These are phyloP conservation scores for Plenodomus tracheiphilus DNA, from an alignment of 2,329 filamentous ascomycete species.

Conservation along the genomic window DNA sequence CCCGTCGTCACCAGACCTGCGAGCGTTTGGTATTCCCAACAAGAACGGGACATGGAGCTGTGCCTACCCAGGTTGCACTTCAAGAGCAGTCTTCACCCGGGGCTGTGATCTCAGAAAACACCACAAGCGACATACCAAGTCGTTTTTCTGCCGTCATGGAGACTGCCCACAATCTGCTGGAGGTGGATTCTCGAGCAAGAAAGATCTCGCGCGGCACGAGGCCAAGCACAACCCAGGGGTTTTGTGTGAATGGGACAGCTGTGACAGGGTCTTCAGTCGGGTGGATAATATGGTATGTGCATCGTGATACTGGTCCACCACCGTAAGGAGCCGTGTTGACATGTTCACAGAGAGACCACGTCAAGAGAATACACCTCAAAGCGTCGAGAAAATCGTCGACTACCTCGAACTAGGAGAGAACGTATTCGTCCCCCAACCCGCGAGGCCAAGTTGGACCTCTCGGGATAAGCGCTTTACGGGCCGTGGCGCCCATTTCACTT, in stretches of 20 bases:
- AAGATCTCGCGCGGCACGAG: constrained; percentile 64
- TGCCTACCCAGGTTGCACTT: constrained; percentile 62
- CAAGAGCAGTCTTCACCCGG: constrained; percentile 60
- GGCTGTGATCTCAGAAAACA: constrained; percentile 66
- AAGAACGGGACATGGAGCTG: constrained; percentile 60
- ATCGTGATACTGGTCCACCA: no score
- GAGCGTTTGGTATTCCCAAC: constrained; percentile 49
- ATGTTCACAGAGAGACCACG: constrained; percentile 41
- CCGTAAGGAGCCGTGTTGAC: constrained; percentile 30
- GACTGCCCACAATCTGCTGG: constrained; percentile 61
- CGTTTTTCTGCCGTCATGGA: constrained; percentile 62
- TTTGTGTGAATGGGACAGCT: constrained; percentile 61
- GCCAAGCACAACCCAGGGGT: constrained; percentile 66
- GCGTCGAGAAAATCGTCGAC: constrained; percentile 31
- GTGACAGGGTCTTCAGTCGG: constrained; percentile 61
- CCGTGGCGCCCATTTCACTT: constrained; percentile 20
- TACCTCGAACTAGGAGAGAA: constrained; percentile 6
- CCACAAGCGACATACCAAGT: constrained; percentile 64
- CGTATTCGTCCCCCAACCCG: background rate
- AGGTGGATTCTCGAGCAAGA: constrained; percentile 65
- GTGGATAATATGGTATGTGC: constrained; percentile 63
- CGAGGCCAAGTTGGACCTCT: background rate
- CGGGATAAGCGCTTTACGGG: constrained; percentile 8
- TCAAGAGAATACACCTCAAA: constrained; percentile 47
- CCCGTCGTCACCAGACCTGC: constrained; percentile 45